These are phyloP conservation scores for Smallanthus sonchifolius DNA, from an alignment of 129 eudicot species.

Conservation along the genomic window DNA sequence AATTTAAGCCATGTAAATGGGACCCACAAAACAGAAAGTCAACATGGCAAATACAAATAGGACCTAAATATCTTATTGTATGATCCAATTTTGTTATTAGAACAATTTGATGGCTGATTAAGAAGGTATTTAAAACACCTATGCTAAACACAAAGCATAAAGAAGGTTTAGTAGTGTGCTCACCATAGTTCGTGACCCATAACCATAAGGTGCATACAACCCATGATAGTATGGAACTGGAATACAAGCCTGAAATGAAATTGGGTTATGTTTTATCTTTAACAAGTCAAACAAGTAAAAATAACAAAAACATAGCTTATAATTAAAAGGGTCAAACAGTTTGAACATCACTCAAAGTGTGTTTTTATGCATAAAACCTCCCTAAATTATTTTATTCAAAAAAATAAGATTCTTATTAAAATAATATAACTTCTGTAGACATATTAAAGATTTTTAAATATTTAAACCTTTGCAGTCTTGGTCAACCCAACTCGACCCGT, in stretches of 20 bases:
- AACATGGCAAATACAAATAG: neutral
- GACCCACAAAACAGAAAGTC: neutral
- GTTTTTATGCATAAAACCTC: neutral
- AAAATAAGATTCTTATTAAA: neutral
- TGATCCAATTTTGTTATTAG: neutral
- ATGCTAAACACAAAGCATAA: neutral
- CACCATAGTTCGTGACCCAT: conserved; percentile 53
- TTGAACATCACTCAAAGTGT: neutral
- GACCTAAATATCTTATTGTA: neutral
- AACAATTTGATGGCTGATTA: neutral
- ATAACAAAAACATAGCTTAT: neutral
- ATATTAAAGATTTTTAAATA: neutral
- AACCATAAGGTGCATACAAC: conserved; percentile 38
- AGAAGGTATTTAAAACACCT: neutral
- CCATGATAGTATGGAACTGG: conserved; percentile 46
- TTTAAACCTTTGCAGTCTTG: neutral
- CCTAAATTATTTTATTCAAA: neutral
- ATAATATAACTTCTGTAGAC: neutral
- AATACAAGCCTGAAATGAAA: conserved; percentile 40
- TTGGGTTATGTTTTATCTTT: neutral
- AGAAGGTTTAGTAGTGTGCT: conserved; percentile 7
- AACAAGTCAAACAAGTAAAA: neutral
- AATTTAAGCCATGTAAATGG: neutral
- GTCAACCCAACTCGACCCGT: neutral
- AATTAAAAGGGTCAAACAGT: neutral